Evolutionary conservation across 768 basidiomycete species (phyloP), one percentile per base, ranked within the genome.

Genomic region (Tricholoma furcatifolium): DNA sequence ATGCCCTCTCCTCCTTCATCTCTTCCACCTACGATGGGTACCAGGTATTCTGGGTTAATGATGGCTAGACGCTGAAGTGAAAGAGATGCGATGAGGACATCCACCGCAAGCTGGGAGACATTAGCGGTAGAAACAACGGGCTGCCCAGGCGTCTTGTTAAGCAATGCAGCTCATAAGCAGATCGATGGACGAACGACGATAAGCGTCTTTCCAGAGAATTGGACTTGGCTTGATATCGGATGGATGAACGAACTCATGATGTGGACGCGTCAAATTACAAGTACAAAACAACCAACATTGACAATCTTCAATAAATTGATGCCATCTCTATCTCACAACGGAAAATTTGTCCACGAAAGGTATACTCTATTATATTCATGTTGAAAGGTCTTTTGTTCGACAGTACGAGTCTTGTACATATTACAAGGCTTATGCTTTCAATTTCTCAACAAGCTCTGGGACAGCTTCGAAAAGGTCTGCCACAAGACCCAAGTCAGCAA

Each of bases 401-500:
- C n/a, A n/a, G n/a, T 27, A 27, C 27, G 27, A 27, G 27, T 27
- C 7, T 27, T 27, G 27, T 7, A 27, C 27, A 27, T 3, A 7
- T 27, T 27, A 27, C 4, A 27, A 27, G 27, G 17, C 23, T 55
- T 65, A 61, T 53, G 63, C 67, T 72, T 95, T 87, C 53, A 98
- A 68, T 73, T 97, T 94, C 72, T 93, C 82, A 31, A 89, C 82
- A 48, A 99, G 71, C 71, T 97, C 85, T 0, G 97, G 97, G 3
- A 98, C 94, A 36, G 77, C 92, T 27, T 95, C 87, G 63, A 88
- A 99, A 42, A 98, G 75, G 67, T 99, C 97, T 34, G 85, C 96
- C 4, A 97, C 93, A 14, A 99, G 82, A 0, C 96, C 96, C 12
- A 88, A 82, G 69, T 99, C 97, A 15, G 97, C 97, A 2, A 99